A percentile compares a stretch with the other conserved stretches of the same genome.
These are phyloP conservation scores for Penicillium manginii DNA, from an alignment of 495 filamentous ascomycete species.

Conservation along the genomic window DNA sequence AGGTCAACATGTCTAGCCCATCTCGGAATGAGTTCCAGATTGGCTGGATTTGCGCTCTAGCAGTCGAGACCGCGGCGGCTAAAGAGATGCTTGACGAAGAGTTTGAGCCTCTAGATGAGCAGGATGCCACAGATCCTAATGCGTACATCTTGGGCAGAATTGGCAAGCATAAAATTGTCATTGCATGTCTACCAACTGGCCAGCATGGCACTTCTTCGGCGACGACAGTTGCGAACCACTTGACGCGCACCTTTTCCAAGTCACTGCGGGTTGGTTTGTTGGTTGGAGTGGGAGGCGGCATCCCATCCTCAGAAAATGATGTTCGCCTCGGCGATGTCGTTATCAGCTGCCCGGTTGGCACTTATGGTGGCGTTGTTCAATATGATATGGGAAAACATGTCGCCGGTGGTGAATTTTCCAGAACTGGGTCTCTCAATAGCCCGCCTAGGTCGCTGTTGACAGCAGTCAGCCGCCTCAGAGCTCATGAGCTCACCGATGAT, in stretches of 20 bases:
- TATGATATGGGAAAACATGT: slow-evolving; percentile 17
- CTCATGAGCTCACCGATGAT: slow-evolving; percentile 20
- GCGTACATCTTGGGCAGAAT: slow-evolving; percentile 47
- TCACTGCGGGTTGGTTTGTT: slow-evolving; percentile 21
- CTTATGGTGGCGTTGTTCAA: slow-evolving; percentile 14
- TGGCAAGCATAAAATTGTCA: slow-evolving; percentile 47
- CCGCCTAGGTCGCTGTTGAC: slow-evolving; percentile 31
- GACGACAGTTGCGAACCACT: slow-evolving; percentile 39
- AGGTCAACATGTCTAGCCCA: no score
- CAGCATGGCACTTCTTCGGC: slow-evolving; percentile 44
- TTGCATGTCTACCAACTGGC: slow-evolving; percentile 43
- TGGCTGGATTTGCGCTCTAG: slow-evolving; percentile 14
- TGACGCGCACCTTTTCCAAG: slow-evolving; percentile 33
- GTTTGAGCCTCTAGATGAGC: slow-evolving; percentile 32
- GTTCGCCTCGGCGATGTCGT: slow-evolving; percentile 22
- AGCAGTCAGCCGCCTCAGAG: slow-evolving; percentile 29
- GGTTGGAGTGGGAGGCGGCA: slow-evolving; percentile 19
- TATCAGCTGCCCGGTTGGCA: slow-evolving; percentile 26
- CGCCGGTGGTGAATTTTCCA: slow-evolving; percentile 42
- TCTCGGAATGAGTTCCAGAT: no score
- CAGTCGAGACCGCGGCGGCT: slow-evolving; percentile 48
- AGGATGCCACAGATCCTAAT: slow-evolving; percentile 34
- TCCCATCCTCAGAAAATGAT: slow-evolving; percentile 24
- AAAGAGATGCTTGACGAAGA: slow-evolving; percentile 50
- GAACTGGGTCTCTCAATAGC: slow-evolving; percentile 33